Conservation (phyloP, 2,329 filamentous ascomycete species). For the Cytospora paraplurivora region DNA sequence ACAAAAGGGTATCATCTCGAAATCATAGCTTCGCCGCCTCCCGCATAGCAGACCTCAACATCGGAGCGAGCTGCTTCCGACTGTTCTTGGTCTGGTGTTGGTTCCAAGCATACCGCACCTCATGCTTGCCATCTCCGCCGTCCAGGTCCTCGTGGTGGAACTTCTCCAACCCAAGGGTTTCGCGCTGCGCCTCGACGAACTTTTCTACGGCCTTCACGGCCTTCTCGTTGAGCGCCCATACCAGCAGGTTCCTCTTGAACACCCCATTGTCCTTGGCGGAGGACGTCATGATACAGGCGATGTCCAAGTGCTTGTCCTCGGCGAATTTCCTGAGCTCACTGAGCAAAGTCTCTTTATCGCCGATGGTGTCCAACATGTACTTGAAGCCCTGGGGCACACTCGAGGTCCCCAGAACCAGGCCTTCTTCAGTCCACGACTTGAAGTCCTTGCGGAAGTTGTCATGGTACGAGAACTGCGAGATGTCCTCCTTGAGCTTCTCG, state of each 20-base stretch:
- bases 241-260: constrained; percentile 67
- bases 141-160: constrained; percentile 56
- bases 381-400: constrained; percentile 64
- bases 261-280: constrained; percentile 50
- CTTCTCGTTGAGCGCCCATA: constrained; percentile 60
- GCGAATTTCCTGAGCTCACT: constrained; percentile 54
- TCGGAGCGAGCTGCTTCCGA: constrained; percentile 69
- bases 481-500: constrained; percentile 65
- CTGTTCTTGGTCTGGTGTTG: constrained; percentile 65
- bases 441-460: constrained; percentile 82
- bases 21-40: constrained; percentile 32
- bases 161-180: constrained; percentile 56
- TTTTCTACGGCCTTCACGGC: constrained; percentile 53
- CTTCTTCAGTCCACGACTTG: constrained; percentile 71
- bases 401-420: constrained; percentile 65
- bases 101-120: constrained; percentile 65
- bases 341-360: constrained; percentile 49
- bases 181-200: constrained; percentile 53
- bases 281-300: constrained; percentile 72
- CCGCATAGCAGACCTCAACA: constrained; percentile 60
- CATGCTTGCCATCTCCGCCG: constrained; percentile 36
- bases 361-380: constrained; percentile 60
- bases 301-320: constrained; percentile 58
- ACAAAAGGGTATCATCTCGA: constrained; percentile 15
- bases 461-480: constrained; percentile 60